Evolutionary conservation across 2,329 filamentous ascomycete genomes (phyloP), one percentile per base, ranked within the genome.

Genomic region (Phaeosphaeria sp.): DNA sequence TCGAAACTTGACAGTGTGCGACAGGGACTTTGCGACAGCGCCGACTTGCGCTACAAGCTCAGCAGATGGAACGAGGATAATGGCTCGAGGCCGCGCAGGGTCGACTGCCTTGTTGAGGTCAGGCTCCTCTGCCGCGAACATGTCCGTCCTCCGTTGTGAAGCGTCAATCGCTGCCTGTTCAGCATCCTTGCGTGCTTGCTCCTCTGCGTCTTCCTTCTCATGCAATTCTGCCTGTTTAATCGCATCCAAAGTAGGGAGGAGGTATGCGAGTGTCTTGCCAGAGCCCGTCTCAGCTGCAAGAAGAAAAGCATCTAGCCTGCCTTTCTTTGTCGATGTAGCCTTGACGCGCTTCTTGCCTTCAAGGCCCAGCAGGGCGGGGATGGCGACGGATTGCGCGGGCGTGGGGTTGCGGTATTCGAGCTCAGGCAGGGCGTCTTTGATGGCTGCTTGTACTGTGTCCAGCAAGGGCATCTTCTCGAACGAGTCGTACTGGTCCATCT

Each of bases 281-380:
- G 95, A 98, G 13, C 95, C 95, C 0, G 95, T 99, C 81, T 99
- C 95, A 11, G 95, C 95, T 3, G 95, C 95, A 49, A 99, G 83
- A 13, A 99, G 83, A 72, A 92, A 97, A 51, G 88, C 83, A 53
- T 87, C 81, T 70, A 86, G 83, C n/a, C 63, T 78, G 63, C 73
- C 72, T 69, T 57, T 60, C 51, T 68, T 71, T 2, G 74, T 54
- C 5, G 43, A 15, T 13, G 60, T 64, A 39, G 69, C 52, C 43
- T 60, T 62, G 42, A 72, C 75, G 57, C 71, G 69, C 72, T 55
- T 59, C 42, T 67, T 78, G 20, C 77, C 75, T 21, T 82, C 74
- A 68, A 87, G 81, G 15, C 88, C 86, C 47, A 97, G 80, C 8
- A 99, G 81, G 0, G 87, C 87, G 0, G 95, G 94, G 56, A 99